Evolutionary conservation across 306 rosid genomes (phyloP).

Genomic region (Fragaria nilgerrensis): DNA sequence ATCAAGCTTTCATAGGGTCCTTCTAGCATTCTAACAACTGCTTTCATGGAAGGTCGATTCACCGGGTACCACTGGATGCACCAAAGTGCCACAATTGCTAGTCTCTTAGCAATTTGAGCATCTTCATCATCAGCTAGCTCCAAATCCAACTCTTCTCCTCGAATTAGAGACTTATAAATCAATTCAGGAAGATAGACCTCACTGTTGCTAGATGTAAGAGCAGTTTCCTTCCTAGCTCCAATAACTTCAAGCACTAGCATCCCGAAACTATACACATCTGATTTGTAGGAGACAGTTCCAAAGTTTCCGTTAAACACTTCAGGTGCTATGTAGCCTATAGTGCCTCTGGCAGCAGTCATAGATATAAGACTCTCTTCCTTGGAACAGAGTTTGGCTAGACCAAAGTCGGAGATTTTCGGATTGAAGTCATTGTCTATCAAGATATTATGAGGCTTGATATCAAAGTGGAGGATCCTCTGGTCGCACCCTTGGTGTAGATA

Average conservation of each 20-base stretch:
- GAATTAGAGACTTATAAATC: neutral
- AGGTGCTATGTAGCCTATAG: no score
- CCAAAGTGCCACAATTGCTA: constrained; percentile 9
- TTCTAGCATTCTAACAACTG: constrained; percentile 16
- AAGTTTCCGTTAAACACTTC: constrained; percentile 41
- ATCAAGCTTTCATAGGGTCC: neutral
- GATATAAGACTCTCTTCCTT: constrained; percentile 34
- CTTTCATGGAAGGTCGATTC: constrained; percentile 16
- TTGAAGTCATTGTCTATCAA: constrained; percentile 27
- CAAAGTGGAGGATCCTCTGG: constrained; percentile 38
- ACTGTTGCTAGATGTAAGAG: neutral
- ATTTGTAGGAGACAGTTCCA: constrained; percentile 28
- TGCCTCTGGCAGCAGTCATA: constrained; percentile 39
- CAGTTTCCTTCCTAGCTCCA: constrained; percentile 25
- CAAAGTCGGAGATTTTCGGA: constrained; percentile 43
- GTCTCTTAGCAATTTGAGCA: constrained; percentile 2
- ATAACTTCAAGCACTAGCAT: constrained; percentile 35
- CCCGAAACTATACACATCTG: constrained; percentile 39
- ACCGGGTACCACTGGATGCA: constrained; percentile 18
- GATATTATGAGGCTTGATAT: constrained; percentile 43
- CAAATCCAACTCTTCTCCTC: neutral
- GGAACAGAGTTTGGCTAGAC: constrained; percentile 39
- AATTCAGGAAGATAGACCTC: constrained; percentile 12
- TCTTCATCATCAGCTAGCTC: neutral
- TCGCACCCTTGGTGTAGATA: constrained; percentile 44